phyloP scores from a whole-genome alignment of 352 stramenopile species.

The Phytophthora syringae region DNA sequence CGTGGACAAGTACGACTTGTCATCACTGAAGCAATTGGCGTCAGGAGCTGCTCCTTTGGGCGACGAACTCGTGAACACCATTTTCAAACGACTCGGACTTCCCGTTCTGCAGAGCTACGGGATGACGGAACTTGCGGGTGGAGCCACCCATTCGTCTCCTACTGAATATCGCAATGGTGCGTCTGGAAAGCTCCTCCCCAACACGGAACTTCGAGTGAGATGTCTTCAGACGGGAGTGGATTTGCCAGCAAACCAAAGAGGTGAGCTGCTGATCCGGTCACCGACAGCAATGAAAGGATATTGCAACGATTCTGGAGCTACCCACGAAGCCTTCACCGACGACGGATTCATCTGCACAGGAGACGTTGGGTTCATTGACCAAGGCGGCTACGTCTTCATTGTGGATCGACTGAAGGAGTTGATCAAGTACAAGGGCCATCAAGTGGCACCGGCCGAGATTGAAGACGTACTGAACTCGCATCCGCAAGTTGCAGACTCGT shows the following conservation, averaged over 20 bases:
- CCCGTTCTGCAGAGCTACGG: conserved; percentile 58
- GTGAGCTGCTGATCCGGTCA: conserved; percentile 87
- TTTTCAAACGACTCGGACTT: conserved; percentile 62
- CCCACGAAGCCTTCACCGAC: conserved; percentile 61
- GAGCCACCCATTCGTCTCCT: conserved; percentile 28
- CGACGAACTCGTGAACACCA: conserved; percentile 60
- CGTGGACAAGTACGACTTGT: conserved; percentile 90
- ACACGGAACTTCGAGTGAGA: conserved; percentile 57
- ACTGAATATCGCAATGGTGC: conserved; percentile 29
- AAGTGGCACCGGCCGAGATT: conserved; percentile 91
- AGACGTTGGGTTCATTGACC: conserved; percentile 91
- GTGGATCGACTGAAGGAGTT: conserved; percentile 94
- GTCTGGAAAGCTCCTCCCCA: conserved; percentile 55
- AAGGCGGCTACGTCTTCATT: conserved; percentile 92
- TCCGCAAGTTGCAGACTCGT: conserved; percentile 77
- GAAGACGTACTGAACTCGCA: conserved; percentile 90
- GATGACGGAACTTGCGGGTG: conserved; percentile 65
- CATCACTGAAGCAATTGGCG: conserved; percentile 65
- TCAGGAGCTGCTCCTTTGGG: conserved; percentile 85
- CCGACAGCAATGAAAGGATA: conserved; percentile 94
- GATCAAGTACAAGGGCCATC: conserved; percentile 95
- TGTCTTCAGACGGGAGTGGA: conserved; percentile 49
- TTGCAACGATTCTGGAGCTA: conserved; percentile 84
- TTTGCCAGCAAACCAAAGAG: conserved; percentile 41
- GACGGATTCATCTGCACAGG: conserved; percentile 88